Conservation (phyloP, 257 asterid species). For the Linaria vulgaris region DNA sequence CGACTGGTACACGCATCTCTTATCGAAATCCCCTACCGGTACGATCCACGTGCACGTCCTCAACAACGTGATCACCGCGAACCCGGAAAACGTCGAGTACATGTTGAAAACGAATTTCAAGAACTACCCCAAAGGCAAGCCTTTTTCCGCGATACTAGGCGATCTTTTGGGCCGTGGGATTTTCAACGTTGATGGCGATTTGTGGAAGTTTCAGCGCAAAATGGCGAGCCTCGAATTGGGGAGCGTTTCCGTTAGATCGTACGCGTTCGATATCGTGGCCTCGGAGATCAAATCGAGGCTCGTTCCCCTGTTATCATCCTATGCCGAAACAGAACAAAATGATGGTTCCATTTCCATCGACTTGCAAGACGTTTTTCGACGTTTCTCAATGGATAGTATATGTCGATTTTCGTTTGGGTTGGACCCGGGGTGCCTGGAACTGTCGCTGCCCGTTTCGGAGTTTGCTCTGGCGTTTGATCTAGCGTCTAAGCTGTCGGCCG, state of each 20-base stretch:
- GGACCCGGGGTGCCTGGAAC: conserved; percentile 62
- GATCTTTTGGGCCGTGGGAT: conserved; percentile 82
- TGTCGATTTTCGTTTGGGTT: conserved; percentile 68
- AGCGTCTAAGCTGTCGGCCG: conserved; percentile 71
- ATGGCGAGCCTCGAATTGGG: conserved; percentile 70
- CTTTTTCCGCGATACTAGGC: conserved; percentile 53
- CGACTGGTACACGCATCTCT: conserved; percentile 83
- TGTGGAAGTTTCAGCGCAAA: conserved; percentile 78
- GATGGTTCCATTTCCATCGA: conserved; percentile 33
- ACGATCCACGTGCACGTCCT: conserved; percentile 73
- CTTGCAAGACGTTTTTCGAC: conserved; percentile 67
- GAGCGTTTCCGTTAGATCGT: conserved; percentile 48
- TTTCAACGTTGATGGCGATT: conserved; percentile 80
- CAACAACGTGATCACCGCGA: conserved; percentile 58
- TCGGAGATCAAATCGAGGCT: conserved; percentile 55
- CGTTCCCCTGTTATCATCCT: conserved; percentile 46
- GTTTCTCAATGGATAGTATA: conserved; percentile 72
- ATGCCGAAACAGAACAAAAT: not conserved
- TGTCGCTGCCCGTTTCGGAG: conserved; percentile 53
- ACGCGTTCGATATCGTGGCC: conserved; percentile 51
- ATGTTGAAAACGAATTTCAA: conserved; percentile 64
- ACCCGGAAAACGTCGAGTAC: conserved; percentile 62
- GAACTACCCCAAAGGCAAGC: conserved; percentile 75
- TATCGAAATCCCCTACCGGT: conserved; percentile 51
- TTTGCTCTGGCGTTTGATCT: conserved; percentile 63